Evolutionary conservation across 148 eudicot species (phyloP).

Genomic region (Hydrangea macrophylla): DNA sequence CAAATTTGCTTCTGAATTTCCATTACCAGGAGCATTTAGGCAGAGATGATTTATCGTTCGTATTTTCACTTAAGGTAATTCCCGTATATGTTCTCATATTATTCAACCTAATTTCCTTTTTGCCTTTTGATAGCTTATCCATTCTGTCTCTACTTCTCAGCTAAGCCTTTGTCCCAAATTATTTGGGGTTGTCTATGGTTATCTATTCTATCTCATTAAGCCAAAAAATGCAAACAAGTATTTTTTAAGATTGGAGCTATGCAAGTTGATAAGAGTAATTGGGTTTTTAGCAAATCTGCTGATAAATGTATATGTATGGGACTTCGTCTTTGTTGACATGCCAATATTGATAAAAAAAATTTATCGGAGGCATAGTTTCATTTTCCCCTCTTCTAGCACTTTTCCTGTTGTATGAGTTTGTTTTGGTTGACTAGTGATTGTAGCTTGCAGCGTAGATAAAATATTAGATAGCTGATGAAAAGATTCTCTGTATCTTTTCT

Average conservation of each 20-base stretch:
- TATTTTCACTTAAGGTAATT: slow-evolving; percentile 83
- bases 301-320: neutral
- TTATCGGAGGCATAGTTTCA: neutral
- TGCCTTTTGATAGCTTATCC: too few species aligned
- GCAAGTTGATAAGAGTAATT: neutral
- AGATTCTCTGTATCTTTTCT: slow-evolving; percentile 18
- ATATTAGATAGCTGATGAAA: slow-evolving; percentile 20
- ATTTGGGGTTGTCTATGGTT: too few species aligned
- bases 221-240: too few species aligned
- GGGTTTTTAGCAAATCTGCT: neutral
- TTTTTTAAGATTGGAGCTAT: neutral
- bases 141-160: too few species aligned
- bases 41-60: slow-evolving; percentile 79
- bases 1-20: slow-evolving; percentile 7
- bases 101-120: too few species aligned
- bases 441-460: slow-evolving; percentile 2
- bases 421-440: slow-evolving; percentile 6
- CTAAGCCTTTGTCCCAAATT: too few species aligned
- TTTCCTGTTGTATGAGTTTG: neutral
- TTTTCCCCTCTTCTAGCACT: neutral
- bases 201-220: too few species aligned
- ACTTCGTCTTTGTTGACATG: neutral
- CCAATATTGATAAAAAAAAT: neutral
- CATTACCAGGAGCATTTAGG: slow-evolving; percentile 70
- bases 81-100: neutral